Percentiles rank a stretch among this genome's conserved stretches.
Evolutionary conservation across 2,329 filamentous ascomycete genomes (phyloP).

Genomic region (Scortechinia acanthostroma): DNA sequence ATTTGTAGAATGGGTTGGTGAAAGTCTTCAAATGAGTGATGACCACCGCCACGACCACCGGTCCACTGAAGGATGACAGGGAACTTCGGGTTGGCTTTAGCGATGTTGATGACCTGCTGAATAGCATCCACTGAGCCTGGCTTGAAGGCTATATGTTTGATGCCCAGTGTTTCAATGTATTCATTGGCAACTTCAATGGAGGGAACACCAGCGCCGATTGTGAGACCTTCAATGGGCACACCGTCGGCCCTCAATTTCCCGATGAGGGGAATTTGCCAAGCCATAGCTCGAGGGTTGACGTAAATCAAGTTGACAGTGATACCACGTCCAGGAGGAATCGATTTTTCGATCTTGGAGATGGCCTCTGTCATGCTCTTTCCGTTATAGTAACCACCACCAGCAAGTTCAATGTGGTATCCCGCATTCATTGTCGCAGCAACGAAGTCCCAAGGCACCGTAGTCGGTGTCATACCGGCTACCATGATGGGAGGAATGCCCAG

Average conservation of each 20-base stretch:
- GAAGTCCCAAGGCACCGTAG: constrained; percentile 36
- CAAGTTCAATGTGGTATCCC: constrained; percentile 22
- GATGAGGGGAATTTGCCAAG: constrained; percentile 41
- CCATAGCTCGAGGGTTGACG: constrained; percentile 39
- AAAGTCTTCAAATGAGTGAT: constrained; percentile 40
- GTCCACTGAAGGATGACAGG: constrained; percentile 38
- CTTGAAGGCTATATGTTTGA: constrained; percentile 37
- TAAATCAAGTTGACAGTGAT: constrained; percentile 45
- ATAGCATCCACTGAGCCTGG: constrained; percentile 33
- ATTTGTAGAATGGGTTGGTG: constrained; percentile 35
- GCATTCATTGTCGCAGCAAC: constrained; percentile 44
- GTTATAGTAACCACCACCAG: constrained; percentile 39
- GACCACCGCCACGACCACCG: constrained; percentile 36
- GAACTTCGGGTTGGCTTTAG: constrained; percentile 31
- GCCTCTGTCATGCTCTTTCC: constrained; percentile 31
- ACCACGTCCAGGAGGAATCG: constrained; percentile 35
- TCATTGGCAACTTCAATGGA: constrained; percentile 35
- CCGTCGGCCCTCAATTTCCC: constrained; percentile 34
- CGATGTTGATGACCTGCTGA: constrained; percentile 34
- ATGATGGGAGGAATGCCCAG: constrained; percentile 35
- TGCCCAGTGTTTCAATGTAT: constrained; percentile 31
- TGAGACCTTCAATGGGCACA: constrained; percentile 34
- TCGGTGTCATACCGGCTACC: constrained; percentile 38
- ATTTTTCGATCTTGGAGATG: constrained; percentile 30
- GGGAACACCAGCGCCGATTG: constrained; percentile 36